Conservation (phyloP, 192 early-diverging fungal genomes). For the Coemansia sp. region DNA sequence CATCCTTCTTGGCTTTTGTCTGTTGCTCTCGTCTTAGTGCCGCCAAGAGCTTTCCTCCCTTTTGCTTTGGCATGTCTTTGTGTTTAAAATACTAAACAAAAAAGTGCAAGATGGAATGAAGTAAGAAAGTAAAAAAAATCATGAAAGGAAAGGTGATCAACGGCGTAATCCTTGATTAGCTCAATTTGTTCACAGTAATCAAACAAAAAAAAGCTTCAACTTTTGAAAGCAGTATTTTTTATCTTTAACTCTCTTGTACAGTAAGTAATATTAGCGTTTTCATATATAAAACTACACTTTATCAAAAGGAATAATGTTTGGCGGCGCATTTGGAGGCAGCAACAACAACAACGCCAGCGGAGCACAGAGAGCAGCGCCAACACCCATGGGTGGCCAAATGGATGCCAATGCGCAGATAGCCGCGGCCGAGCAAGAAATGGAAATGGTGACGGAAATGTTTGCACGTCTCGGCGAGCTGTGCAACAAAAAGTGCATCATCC, state of each 20-base stretch:
- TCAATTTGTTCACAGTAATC: no score
- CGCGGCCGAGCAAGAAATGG: conserved; percentile 78
- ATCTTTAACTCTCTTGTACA: conserved; percentile 9
- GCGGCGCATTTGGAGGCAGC: conserved; percentile 43
- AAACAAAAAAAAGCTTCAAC: no score
- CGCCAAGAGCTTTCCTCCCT: conserved; percentile 20
- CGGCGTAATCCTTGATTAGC: no score
- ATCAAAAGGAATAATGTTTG: conserved; percentile 32
- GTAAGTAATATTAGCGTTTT: neutral
- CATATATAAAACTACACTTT: conserved; percentile 1
- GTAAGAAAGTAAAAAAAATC: no score
- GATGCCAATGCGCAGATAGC: conserved; percentile 52
- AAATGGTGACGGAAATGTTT: conserved; percentile 82
- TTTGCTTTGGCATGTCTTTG: conserved; percentile 23
- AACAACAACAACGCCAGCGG: neutral
- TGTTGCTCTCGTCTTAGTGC: conserved; percentile 21
- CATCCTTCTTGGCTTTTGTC: conserved; percentile 16
- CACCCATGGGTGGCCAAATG: conserved; percentile 33
- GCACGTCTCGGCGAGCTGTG: conserved; percentile 78
- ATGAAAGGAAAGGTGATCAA: no score
- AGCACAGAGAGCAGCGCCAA: conserved; percentile 12
- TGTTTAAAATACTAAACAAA: neutral
- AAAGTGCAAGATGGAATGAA: no score
- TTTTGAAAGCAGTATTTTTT: neutral
- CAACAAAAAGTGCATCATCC: conserved; percentile 83